These are phyloP conservation scores for Cubamyces sp. DNA, from an alignment of 768 basidiomycete species.

Conservation along the genomic window DNA sequence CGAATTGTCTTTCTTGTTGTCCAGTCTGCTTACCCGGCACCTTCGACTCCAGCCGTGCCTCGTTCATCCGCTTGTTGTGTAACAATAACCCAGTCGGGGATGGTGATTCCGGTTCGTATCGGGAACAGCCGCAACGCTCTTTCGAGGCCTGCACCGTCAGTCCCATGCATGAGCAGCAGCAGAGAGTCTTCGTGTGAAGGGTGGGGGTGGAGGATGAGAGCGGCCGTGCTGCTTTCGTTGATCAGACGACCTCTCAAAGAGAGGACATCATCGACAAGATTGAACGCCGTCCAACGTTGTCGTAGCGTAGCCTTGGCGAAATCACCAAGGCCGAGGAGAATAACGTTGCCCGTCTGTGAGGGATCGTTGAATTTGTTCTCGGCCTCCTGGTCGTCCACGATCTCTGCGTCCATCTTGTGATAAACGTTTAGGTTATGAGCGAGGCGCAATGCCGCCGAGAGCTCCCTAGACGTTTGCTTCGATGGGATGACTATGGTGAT, in stretches of 20 bases:
- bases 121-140: constrained; percentile 76
- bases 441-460: constrained; percentile 64
- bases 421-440: constrained; percentile 70
- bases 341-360: constrained; percentile 52
- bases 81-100: constrained; percentile 79
- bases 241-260: constrained; percentile 24
- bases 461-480: constrained; percentile 36
- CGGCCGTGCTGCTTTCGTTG: constrained; percentile 37
- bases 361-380: constrained; percentile 24
- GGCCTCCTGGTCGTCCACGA: constrained; percentile 51
- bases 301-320: constrained; percentile 29
- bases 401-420: constrained; percentile 69
- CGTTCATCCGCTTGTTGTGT: constrained; percentile 52
- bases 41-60: constrained; percentile 75
- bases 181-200: constrained; percentile 41
- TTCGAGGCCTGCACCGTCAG: constrained; percentile 64
- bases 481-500: constrained; percentile 59
- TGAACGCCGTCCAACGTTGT: constrained; percentile 27
- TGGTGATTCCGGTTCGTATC: constrained; percentile 75
- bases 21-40: constrained; percentile 64
- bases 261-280: constrained; percentile 4
- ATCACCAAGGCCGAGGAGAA: constrained; percentile 48
- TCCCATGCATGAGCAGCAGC: constrained; percentile 63
- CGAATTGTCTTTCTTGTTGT: constrained; percentile 2
- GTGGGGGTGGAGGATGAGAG: constrained; percentile 73